Percentiles rank a stretch among this genome's conserved stretches.
Evolutionary conservation across 129 eudicot species (phyloP).

Genomic region (Tagetes patula): DNA sequence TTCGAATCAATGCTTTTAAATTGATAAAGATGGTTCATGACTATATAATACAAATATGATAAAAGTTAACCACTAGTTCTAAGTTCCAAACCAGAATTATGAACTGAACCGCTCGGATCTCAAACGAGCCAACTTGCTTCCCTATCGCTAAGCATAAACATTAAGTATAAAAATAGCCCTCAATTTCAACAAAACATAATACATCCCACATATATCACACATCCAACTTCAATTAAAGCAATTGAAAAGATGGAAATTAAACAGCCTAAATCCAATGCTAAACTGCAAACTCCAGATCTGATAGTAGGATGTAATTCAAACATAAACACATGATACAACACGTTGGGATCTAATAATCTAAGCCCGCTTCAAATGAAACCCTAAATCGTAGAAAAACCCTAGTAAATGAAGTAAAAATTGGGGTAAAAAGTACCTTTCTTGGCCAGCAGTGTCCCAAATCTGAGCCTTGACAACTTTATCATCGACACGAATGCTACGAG

Average conservation of each 20-base stretch:
- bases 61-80: background rate
- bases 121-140: background rate
- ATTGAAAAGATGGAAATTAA: background rate
- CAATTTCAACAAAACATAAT: background rate
- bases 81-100: background rate
- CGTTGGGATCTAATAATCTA: too few species aligned
- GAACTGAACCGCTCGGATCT: background rate
- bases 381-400: background rate
- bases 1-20: too few species aligned
- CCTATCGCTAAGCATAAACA: background rate
- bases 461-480: conserved; percentile 1
- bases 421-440: background rate
- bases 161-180: background rate
- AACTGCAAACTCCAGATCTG: background rate
- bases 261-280: background rate
- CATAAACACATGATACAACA: background rate
- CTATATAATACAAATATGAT: too few species aligned
- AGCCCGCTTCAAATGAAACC: background rate
- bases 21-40: background rate
- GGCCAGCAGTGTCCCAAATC: conserved; percentile 9
- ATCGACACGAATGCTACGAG: background rate
- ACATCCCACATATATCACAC: too few species aligned
- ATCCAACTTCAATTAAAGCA: too few species aligned
- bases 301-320: background rate
- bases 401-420: background rate